Evolutionary conservation across 1,284 basidiomycete species (phyloP).

Genomic region (Mycena citricolor): DNA sequence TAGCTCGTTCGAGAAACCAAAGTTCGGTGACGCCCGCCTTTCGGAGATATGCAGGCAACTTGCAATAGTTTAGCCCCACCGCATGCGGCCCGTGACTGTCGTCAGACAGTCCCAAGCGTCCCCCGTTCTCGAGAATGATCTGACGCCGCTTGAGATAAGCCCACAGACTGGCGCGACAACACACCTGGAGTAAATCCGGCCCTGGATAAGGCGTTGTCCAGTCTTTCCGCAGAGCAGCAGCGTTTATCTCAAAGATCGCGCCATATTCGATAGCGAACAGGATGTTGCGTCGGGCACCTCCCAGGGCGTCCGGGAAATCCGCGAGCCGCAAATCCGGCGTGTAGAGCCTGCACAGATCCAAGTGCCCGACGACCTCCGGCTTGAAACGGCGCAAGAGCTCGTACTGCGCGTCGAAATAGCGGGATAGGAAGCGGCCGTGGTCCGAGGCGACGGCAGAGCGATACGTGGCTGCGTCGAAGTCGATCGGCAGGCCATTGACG

Average conservation of each 20-base stretch:
- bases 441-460: slow-evolving; percentile 18
- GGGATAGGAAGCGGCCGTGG: slow-evolving; percentile 51
- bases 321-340: slow-evolving; percentile 55
- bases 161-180: slow-evolving; percentile 27
- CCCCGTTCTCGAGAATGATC: slow-evolving; percentile 68
- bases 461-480: slow-evolving; percentile 82
- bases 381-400: slow-evolving; percentile 64
- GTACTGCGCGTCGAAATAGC: slow-evolving; percentile 84
- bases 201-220: slow-evolving; percentile 88
- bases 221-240: slow-evolving; percentile 88
- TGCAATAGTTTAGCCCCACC: slow-evolving; percentile 84
- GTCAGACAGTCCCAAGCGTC: slow-evolving; percentile 88
- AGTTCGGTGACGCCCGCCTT: too few species aligned
- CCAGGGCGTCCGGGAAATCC: slow-evolving; percentile 58
- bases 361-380: slow-evolving; percentile 91
- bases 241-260: slow-evolving; percentile 90
- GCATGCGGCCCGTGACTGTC: slow-evolving; percentile 90
- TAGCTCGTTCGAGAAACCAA: too few species aligned
- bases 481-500: slow-evolving; percentile 84
- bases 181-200: slow-evolving; percentile 70
- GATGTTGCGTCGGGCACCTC: slow-evolving; percentile 76
- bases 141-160: slow-evolving; percentile 37
- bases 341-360: slow-evolving; percentile 88
- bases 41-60: too few species aligned
- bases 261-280: slow-evolving; percentile 76